phyloP scores from a whole-genome alignment of 192 early-diverging fungal species.

The Umbelopsis sp. region DNA sequence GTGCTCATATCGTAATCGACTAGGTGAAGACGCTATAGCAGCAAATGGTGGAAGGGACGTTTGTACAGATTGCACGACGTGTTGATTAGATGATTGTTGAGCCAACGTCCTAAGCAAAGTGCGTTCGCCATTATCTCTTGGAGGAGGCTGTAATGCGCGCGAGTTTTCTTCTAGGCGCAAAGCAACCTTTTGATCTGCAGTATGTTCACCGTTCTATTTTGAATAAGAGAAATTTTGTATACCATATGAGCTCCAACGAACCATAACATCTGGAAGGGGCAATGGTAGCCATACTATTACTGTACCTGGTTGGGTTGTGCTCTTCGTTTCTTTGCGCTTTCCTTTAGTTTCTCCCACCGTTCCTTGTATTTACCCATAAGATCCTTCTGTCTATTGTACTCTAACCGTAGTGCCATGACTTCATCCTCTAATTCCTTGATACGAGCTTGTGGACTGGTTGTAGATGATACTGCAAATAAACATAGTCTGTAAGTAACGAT shows the following conservation, averaged over 20 bases:
- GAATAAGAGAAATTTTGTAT: not conserved
- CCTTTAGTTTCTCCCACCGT: constrained; percentile 80
- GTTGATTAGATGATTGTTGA: constrained; percentile 4
- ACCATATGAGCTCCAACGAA: not conserved
- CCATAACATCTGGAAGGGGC: no score
- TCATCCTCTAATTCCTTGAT: constrained; percentile 66
- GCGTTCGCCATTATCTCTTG: not conserved
- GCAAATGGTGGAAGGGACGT: constrained; percentile 18
- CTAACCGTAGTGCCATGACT: constrained; percentile 41
- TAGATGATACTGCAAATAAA: not conserved
- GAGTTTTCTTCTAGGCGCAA: not conserved
- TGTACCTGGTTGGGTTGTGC: constrained; percentile 20
- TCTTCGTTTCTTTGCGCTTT: constrained; percentile 61
- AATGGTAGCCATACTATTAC: not conserved
- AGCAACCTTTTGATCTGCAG: not conserved
- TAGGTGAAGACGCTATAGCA: not conserved
- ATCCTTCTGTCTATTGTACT: constrained; percentile 52
- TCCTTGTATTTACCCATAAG: constrained; percentile 72
- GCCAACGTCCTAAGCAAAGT: constrained; percentile 13
- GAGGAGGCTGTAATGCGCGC: not conserved
- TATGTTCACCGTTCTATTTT: not conserved
- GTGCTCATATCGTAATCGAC: not conserved
- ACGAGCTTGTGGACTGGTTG: constrained; percentile 17
- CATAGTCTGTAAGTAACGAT: not conserved
- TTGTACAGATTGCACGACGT: constrained; percentile 1